phyloP scores from a whole-genome alignment of 2,329 filamentous ascomycete genomes.

The Sphaerostilbella broomeana region DNA sequence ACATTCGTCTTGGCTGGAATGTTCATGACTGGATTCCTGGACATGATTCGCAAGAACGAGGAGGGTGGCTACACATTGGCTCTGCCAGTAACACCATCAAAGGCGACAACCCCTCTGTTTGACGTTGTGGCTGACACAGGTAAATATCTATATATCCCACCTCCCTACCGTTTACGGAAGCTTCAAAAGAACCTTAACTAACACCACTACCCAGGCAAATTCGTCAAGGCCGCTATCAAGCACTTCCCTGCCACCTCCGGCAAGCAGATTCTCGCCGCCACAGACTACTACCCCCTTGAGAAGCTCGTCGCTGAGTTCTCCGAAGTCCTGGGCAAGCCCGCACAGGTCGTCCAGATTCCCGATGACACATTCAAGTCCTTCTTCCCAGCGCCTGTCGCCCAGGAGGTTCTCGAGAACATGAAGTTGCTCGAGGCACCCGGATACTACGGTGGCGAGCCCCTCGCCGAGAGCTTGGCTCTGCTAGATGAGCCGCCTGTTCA shows the following conservation, averaged over 20 bases:
- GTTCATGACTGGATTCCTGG: slow-evolving; percentile 47
- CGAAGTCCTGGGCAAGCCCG: slow-evolving; percentile 28
- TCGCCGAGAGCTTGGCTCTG: slow-evolving; percentile 27
- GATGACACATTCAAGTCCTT: slow-evolving; percentile 31
- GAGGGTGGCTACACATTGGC: slow-evolving; percentile 25
- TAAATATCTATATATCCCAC: too few species aligned
- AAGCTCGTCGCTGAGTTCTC: slow-evolving; percentile 29
- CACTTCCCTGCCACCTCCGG: slow-evolving; percentile 21
- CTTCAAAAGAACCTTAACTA: background rate
- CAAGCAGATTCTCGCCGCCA: slow-evolving; percentile 31
- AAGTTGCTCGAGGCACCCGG: slow-evolving; percentile 35
- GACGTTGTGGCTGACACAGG: slow-evolving; percentile 35
- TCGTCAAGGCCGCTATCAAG: slow-evolving; percentile 30
- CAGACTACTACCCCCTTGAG: slow-evolving; percentile 30
- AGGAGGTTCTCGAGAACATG: slow-evolving; percentile 38
- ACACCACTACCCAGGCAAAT: slow-evolving; percentile 22
- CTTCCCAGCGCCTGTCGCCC: slow-evolving; percentile 21
- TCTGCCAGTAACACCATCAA: slow-evolving; percentile 25
- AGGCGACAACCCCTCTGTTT: slow-evolving; percentile 32
- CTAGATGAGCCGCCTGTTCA: slow-evolving; percentile 31
- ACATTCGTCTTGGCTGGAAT: slow-evolving; percentile 46
- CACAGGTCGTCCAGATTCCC: slow-evolving; percentile 24
- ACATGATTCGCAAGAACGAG: slow-evolving; percentile 22
- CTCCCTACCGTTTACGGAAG: too few species aligned
- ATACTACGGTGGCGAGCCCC: slow-evolving; percentile 32